These are phyloP conservation scores for Alternaria arbusti DNA, from an alignment of 2,329 filamentous ascomycete genomes.

Conservation along the genomic window DNA sequence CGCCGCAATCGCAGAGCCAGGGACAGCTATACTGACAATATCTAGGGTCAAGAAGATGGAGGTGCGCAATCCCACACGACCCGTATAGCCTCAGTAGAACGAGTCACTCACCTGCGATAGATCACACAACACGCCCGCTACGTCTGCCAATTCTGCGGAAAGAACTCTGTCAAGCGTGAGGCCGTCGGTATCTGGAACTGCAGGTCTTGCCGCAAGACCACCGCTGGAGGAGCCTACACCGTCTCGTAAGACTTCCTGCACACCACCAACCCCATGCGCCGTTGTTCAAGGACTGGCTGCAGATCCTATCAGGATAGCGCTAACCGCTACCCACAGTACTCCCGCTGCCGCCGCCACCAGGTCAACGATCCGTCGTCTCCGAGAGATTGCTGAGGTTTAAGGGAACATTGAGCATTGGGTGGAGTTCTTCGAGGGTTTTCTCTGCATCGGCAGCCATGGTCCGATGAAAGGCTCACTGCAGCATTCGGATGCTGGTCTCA, in stretches of 20 bases:
- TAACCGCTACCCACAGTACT: conserved; percentile 65
- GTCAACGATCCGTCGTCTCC: conserved; percentile 95
- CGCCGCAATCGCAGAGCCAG: not conserved
- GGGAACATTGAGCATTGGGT: conserved; percentile 36
- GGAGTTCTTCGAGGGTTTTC: conserved; percentile 48
- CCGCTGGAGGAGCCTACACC: conserved; percentile 92
- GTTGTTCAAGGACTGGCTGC: not conserved
- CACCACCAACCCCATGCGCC: not conserved
- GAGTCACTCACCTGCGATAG: conserved; percentile 46
- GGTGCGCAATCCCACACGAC: conserved; percentile 31
- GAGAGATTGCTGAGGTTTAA: conserved; percentile 97
- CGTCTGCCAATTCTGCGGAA: conserved; percentile 90
- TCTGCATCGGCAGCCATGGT: conserved; percentile 39
- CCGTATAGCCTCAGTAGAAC: conserved; percentile 8
- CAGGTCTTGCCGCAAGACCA: conserved; percentile 91
- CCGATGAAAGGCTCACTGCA: conserved; percentile 35
- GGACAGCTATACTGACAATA: not conserved
- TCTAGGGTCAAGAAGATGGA: conserved; percentile 94
- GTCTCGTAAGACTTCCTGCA: conserved; percentile 75
- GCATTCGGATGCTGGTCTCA: conserved; percentile 44
- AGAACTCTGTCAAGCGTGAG: conserved; percentile 88
- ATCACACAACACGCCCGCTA: conserved; percentile 98
- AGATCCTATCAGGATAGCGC: conserved; percentile 3
- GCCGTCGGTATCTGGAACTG: conserved; percentile 97
- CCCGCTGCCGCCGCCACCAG: conserved; percentile 92